Base-by-base conservation (phyloP, 495 filamentous ascomycete genomes). In the Xylaria venustula region DNA sequence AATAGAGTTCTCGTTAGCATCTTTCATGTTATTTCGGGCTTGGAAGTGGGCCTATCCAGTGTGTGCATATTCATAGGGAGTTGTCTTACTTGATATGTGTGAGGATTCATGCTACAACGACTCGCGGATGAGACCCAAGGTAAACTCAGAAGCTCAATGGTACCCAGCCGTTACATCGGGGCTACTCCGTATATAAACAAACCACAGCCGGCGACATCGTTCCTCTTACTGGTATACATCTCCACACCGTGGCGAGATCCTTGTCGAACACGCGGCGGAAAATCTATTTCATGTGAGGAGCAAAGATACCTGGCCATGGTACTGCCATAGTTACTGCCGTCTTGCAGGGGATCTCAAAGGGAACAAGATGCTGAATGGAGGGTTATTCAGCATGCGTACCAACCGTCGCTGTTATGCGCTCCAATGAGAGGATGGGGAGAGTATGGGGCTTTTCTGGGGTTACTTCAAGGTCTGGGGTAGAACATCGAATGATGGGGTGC, bases 71-170 rank as follows among this genome's bases (percentile, higher is more conserved):
- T 36, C 47, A 22, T 23, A 20, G 19, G 32, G 19, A 15, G 49
- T n/a, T n/a, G 28, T 52, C 67, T 22, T 64, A 69, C 67, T 62
- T 69, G 67, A 49, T 69, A 69, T 41, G 62, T 69, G 60, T 69
- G 67, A 64, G 67, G 67, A 59, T 69, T 69, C 67, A 69, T 69
- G 53, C 23, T 64, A 41, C 14, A 54, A 32, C 20, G 14, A 20
- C 17, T 49, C 36, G 19, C 11, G 9, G 20, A 50, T 30, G 22
- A 9, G 14, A 47, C 14, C 42, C 25, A 17, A 28, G 53, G 45
- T 23, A 8, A 40, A n/a, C 17, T n/a, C 14, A 26, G 25, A 30
- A 5, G 53, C 23, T 19, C 53, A 55, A 37, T 40, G 2, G 15
- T 15, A 55, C 40, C 36, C 37, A 25, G 41, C 41, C 2, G 5